Percentiles rank a stretch among this genome's conserved stretches.
Conservation (phyloP, 441 rosid species). For the Flueggea neowawraea region DNA sequence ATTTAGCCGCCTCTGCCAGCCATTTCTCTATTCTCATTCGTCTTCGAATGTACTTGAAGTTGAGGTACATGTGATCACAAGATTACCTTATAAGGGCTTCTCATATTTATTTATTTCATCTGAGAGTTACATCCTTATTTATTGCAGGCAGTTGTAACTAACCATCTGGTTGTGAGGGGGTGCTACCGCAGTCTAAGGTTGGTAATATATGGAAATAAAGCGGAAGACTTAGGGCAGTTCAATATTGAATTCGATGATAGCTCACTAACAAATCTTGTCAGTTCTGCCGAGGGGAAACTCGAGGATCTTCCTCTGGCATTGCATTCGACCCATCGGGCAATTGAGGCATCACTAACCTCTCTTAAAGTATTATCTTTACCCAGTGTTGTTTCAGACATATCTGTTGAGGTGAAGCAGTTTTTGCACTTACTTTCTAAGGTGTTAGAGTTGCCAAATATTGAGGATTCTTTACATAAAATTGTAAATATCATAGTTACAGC, state of each 20-base stretch:
- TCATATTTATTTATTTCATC: background rate
- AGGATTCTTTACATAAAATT: slow-evolving; percentile 47
- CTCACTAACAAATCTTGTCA: slow-evolving; percentile 82
- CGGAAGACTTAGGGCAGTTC: slow-evolving; percentile 98
- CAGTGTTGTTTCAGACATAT: slow-evolving; percentile 46
- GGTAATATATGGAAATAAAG: slow-evolving; percentile 91
- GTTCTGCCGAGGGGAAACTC: slow-evolving; percentile 84
- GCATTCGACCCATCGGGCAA: slow-evolving; percentile 57
- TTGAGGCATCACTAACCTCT: slow-evolving; percentile 70
- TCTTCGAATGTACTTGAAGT: slow-evolving; percentile 96
- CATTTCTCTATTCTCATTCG: slow-evolving; percentile 94
- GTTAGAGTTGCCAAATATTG: slow-evolving; percentile 46
- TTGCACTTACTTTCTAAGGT: slow-evolving; percentile 59
- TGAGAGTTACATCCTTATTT: slow-evolving; percentile 5
- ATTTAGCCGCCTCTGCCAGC: slow-evolving; percentile 97
- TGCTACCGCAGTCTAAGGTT: slow-evolving; percentile 94
- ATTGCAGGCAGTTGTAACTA: slow-evolving; percentile 96
- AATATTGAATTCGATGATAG: slow-evolving; percentile 90
- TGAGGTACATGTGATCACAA: slow-evolving; percentile 37
- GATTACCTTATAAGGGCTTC: no score
- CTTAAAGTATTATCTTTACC: slow-evolving; percentile 65
- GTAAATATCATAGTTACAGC: slow-evolving; percentile 46
- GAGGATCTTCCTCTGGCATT: slow-evolving; percentile 91
- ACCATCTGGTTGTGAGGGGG: slow-evolving; percentile 94
- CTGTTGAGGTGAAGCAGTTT: slow-evolving; percentile 71